These are phyloP conservation scores for Marvania coccoides DNA, from an alignment of 139 green algal genomes.

Conservation along the genomic window DNA sequence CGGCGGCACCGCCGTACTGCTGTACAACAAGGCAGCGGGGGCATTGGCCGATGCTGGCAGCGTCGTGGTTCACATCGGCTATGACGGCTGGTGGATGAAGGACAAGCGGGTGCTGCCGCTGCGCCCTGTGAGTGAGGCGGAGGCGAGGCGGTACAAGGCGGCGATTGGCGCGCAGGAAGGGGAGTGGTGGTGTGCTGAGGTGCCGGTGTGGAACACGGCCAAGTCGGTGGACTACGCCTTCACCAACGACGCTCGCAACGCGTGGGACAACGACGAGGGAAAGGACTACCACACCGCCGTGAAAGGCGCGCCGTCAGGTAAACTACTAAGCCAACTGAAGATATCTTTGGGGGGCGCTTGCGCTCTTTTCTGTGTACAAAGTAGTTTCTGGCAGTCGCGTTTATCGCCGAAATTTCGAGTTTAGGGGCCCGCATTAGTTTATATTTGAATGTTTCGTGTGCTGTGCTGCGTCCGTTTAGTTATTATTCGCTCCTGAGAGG, in stretches of 20 bases:
- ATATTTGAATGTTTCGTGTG: no score
- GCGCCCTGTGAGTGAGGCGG: background rate
- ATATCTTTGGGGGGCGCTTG: no score
- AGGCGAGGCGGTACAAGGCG: background rate
- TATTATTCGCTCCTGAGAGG: no score
- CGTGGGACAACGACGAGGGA: conserved; percentile 77
- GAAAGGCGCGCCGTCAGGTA: conserved; percentile 5
- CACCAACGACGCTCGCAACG: conserved; percentile 42
- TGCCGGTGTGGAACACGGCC: conserved; percentile 52
- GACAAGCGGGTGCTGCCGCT: conserved; percentile 3
- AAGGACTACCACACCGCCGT: conserved; percentile 65
- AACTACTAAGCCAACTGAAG: no score
- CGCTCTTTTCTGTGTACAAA: no score
- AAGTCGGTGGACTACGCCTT: conserved; percentile 76
- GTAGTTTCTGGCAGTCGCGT: no score
- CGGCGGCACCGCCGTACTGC: conserved; percentile 26
- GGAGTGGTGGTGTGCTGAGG: conserved; percentile 45
- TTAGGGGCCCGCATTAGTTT: no score
- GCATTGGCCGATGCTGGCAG: conserved; percentile 7
- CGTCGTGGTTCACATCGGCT: conserved; percentile 62
- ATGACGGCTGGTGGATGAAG: conserved; percentile 74
- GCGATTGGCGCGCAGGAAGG: background rate
- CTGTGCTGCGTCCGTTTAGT: no score
- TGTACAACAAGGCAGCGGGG: conserved; percentile 48
- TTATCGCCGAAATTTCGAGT: no score